Base-by-base conservation (phyloP, 2,329 filamentous ascomycete genomes). In the Exophiala sideris region DNA sequence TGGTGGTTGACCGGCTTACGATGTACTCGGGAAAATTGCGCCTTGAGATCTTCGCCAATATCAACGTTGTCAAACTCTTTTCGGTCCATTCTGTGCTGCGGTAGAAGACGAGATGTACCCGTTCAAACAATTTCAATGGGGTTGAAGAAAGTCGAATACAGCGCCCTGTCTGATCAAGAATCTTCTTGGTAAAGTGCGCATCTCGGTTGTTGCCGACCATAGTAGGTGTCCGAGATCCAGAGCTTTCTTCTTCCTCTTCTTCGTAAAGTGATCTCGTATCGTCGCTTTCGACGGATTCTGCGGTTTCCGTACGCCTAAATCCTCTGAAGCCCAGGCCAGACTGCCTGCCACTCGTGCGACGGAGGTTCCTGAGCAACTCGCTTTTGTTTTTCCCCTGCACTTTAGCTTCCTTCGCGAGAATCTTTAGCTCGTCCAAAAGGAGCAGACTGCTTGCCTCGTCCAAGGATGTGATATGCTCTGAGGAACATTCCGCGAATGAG, bases 11-110 rank as follows among this genome's bases (percentile, higher is more conserved):
- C 33, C 94, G 84, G 56, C 88, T 95, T 4, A 97, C 91, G 18
- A 97, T 82, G 66, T 96, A 99, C 2, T 87, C 78, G 0, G 92
- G 91, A 61, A 96, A 99, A 67, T 91, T 94, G 34, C 89, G 81
- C 40, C 85, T 82, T 1, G 91, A 89, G 53, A 95, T 95, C 60
- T 92, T 91, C 6, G 94, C 89, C 4, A 99, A 79, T 41, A 99
- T 96, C 50, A 97, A 92, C 0, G 91, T 92, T 1, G 90, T 97
- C 11, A 99, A 76, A 1, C 92, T 96, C 69, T 96, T 97, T 65
- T 97, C 92, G 0, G 91, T 95, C 94, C 94, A 99, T 68, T 96
- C 89, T 0, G 90, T 95, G 8, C 91, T 96, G 54, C 92, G 82
- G 70, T 97, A 97, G 69, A 96, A 99, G 24, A 99, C 91, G 2